Percentiles rank a stretch among this genome's conserved stretches.
Conservation (phyloP, 164 flowering plant species). For the Umbilicus rupestris region DNA sequence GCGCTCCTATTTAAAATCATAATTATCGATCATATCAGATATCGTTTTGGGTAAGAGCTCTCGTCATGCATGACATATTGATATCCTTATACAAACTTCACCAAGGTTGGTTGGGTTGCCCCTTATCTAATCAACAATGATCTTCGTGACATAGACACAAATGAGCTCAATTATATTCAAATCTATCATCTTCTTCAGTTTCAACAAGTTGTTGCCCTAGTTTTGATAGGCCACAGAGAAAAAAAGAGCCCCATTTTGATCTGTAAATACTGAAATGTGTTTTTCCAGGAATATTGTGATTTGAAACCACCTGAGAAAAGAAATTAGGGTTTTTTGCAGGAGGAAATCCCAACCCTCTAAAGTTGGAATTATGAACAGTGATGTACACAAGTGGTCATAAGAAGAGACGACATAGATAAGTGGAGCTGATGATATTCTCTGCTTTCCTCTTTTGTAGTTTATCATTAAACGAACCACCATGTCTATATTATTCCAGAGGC, state of each 20-base stretch:
- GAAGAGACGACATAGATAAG: conserved; percentile 7
- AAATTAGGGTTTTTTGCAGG: background rate
- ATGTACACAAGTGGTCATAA: conserved; percentile 3
- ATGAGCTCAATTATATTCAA: no score
- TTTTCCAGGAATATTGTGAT: no score
- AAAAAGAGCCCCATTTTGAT: no score
- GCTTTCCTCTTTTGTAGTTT: conserved; percentile 4
- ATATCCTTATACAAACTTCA: background rate
- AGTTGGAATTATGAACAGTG: background rate
- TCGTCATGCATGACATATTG: conserved; percentile 1
- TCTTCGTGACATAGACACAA: no score
- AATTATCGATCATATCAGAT: background rate
- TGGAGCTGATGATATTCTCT: conserved; percentile 6
- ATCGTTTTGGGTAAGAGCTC: background rate
- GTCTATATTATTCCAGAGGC: conserved; percentile 1
- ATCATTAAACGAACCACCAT: conserved; percentile 2
- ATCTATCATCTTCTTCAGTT: no score
- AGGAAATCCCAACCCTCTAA: background rate
- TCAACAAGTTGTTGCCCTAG: no score
- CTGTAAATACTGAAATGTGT: no score
- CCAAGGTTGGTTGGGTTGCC: background rate
- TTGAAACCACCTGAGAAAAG: no score
- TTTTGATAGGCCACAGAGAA: no score
- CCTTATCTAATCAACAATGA: background rate
- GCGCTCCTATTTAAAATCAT: no score